phyloP scores from a whole-genome alignment of 495 filamentous ascomycete species.

The Podospora fimiseda region DNA sequence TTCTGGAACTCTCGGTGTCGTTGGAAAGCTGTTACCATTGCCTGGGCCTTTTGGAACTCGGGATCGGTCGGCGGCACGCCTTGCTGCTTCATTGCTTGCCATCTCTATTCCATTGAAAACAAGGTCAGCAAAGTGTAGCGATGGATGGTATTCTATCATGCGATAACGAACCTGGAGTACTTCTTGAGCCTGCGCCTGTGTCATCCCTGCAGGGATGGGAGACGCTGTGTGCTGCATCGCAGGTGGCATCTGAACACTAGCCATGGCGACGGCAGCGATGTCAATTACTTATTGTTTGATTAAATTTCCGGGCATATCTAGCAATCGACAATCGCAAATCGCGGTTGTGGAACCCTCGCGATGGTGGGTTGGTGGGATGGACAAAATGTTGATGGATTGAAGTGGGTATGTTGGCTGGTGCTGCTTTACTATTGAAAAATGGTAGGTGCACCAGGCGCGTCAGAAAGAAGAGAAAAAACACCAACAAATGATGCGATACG shows the following conservation, averaged over 20 bases:
- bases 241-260: constrained; percentile 67
- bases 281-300: constrained; percentile 11
- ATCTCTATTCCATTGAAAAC: constrained; percentile 52
- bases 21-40: constrained; percentile 59
- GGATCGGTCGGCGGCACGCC: constrained; percentile 70
- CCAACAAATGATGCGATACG: constrained; percentile 8
- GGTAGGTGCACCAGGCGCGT: constrained; percentile 22
- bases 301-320: constrained; percentile 35
- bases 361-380: constrained; percentile 10
- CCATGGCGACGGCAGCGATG: constrained; percentile 50
- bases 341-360: constrained; percentile 11
- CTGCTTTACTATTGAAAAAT: constrained; percentile 3
- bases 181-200: constrained; percentile 57
- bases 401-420: constrained; percentile 10
- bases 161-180: constrained; percentile 49
- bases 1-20: constrained; percentile 45
- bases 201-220: constrained; percentile 49
- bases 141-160: no score
- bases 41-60: constrained; percentile 68
- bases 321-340: constrained; percentile 15
- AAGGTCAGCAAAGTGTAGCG: constrained; percentile 1
- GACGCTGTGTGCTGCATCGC: constrained; percentile 55
- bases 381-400: constrained; percentile 3
- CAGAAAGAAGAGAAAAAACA: no score
- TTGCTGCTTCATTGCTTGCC: constrained; percentile 69